Evolutionary conservation across 257 asterid species (phyloP).

Genomic region (Petunia axillaris): DNA sequence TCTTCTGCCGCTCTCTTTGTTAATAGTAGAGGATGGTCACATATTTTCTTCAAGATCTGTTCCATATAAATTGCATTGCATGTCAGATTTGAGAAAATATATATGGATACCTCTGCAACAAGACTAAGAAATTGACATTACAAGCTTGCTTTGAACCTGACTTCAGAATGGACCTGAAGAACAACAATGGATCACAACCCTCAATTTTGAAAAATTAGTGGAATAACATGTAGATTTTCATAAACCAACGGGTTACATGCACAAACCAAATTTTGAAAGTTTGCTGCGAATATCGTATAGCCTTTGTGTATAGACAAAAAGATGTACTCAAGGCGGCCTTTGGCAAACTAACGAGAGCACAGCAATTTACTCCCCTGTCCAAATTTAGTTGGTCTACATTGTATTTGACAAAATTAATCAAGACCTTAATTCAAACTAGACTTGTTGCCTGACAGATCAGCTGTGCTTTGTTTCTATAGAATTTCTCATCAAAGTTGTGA

Average conservation of each 20-base stretch:
- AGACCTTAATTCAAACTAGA: constrained; percentile 1
- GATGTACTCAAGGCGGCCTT: no score
- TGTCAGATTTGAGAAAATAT: constrained; percentile 3
- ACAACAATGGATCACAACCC: background rate
- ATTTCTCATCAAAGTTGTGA: constrained; percentile 11
- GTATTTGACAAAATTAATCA: no score
- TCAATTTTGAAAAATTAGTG: background rate
- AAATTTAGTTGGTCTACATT: no score
- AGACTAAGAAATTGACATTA: constrained; percentile 17
- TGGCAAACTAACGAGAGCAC: no score
- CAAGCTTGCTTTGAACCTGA: background rate
- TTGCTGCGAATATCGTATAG: no score
- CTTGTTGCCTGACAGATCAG: background rate
- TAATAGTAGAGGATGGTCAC: constrained; percentile 91
- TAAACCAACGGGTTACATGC: background rate
- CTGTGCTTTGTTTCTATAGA: background rate
- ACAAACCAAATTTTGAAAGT: background rate
- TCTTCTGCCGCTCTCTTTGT: constrained; percentile 99
- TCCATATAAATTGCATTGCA: constrained; percentile 24
- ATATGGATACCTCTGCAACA: background rate
- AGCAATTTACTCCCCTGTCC: no score
- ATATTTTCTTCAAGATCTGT: constrained; percentile 91
- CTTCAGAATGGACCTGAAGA: constrained; percentile 14
- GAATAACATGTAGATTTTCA: background rate
- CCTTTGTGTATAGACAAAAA: no score